A percentile compares a stretch with the other conserved stretches of the same genome.
phyloP scores from a whole-genome alignment of 2,329 filamentous ascomycete species.

The Colletotrichum neosansevieriae region DNA sequence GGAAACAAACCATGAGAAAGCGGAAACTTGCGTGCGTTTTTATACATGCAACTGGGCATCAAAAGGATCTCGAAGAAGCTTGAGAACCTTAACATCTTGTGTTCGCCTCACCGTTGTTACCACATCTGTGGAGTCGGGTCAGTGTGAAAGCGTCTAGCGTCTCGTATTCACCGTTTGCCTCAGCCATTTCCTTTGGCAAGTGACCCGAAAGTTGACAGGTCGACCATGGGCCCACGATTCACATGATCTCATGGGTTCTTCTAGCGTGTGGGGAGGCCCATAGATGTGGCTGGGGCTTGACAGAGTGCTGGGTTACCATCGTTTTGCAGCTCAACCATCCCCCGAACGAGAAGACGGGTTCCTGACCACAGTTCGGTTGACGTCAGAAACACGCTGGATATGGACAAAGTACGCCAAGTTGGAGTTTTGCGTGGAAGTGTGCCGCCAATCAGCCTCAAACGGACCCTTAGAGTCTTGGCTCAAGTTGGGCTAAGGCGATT shows the following conservation, averaged over 20 bases:
- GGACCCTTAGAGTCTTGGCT: not conserved
- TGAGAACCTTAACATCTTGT: conserved; percentile 21
- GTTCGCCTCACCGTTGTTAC: conserved; percentile 21
- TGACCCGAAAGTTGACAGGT: conserved; percentile 29
- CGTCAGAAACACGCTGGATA: conserved; percentile 26
- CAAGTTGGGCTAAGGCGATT: conserved; percentile 4
- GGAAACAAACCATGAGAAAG: not conserved
- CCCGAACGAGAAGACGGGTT: conserved; percentile 1
- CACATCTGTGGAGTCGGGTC: conserved; percentile 25
- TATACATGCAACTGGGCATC: conserved; percentile 17
- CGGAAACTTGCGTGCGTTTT: not conserved
- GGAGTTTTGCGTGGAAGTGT: conserved; percentile 4
- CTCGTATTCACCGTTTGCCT: conserved; percentile 32
- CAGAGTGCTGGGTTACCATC: not conserved
- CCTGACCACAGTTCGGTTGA: conserved; percentile 9
- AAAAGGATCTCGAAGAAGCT: not conserved
- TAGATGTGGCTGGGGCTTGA: conserved; percentile 24
- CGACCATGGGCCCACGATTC: conserved; percentile 19
- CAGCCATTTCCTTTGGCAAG: conserved; percentile 14
- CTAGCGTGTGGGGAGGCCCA: conserved; percentile 16
- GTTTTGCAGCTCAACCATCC: not conserved
- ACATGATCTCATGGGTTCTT: conserved; percentile 22
- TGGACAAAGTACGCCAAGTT: not conserved
- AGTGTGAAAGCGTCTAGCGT: conserved; percentile 8
- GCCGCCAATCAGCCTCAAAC: conserved; percentile 6